phyloP scores from a whole-genome alignment of 805 yeast genomes.

The Jamesozyma gamospora region DNA sequence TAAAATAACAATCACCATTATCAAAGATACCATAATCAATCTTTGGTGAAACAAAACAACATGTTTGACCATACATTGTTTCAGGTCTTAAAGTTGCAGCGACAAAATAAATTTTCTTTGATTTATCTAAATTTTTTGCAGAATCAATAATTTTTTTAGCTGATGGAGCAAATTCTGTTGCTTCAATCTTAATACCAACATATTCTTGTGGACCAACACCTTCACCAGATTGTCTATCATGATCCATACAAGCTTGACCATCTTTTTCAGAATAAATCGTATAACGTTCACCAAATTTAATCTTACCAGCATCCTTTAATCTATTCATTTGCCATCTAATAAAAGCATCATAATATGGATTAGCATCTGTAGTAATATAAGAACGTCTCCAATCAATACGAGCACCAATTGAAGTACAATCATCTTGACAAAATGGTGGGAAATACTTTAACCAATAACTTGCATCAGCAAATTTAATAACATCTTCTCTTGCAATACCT shows the following conservation, averaged over 20 bases:
- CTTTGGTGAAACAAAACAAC: conserved; percentile 95
- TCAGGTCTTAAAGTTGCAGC: conserved; percentile 98
- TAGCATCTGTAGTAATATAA: conserved; percentile 86
- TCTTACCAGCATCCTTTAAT: conserved; percentile 75
- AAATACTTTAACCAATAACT: conserved; percentile 80
- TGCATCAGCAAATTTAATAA: conserved; percentile 85
- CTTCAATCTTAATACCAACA: conserved; percentile 81
- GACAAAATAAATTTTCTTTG: conserved; percentile 67
- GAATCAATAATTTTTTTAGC: conserved; percentile 31
- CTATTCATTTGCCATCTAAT: conserved; percentile 93
- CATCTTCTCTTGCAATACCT: conserved; percentile 78
- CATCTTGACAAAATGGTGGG: conserved; percentile 80
- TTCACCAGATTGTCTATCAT: conserved; percentile 94
- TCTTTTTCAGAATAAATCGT: conserved; percentile 96
- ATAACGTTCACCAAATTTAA: conserved; percentile 96
- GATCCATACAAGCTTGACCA: conserved; percentile 99
- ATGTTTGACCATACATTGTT: conserved; percentile 97
- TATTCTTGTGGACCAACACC: conserved; percentile 96
- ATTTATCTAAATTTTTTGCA: conserved; percentile 29
- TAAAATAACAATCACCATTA: conserved; percentile 65
- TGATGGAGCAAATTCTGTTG: conserved; percentile 44
- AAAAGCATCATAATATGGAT: conserved; percentile 90
- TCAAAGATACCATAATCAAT: conserved; percentile 85
- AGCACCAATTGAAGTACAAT: conserved; percentile 76
- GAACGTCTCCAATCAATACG: conserved; percentile 98